Evolutionary conservation across 2,329 filamentous ascomycete species (phyloP), one percentile per base, ranked within the genome.

Genomic region (Phaeophleospora eucalypticola): DNA sequence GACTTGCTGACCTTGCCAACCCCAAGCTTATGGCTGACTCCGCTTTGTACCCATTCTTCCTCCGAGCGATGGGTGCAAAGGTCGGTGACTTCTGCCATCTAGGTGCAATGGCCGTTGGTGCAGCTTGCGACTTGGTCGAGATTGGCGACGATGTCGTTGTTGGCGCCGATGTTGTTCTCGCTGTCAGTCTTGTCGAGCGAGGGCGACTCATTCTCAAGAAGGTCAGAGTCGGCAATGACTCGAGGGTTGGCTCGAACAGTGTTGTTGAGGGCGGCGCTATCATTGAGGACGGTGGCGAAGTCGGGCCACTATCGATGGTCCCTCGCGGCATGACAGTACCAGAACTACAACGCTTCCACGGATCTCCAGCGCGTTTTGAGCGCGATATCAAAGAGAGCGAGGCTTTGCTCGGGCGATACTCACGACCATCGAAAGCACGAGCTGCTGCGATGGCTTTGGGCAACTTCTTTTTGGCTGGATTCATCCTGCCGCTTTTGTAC

Each of bases 131-230:
- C 43, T 49, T 59, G 1, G 46, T 59, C 4, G 54, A 58, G 24
- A 59, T 59, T 19, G 57, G 56, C 8, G 51, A 58, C 37, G 57
- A 59, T 38, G 57, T 59, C 6, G 47, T 58, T 9, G 20, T 59
- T 20, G 57, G 57, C 17, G 40, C 51, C 2, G 57, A 59, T 40
- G 53, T 57, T 9, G 44, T 46, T 6, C 37, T 59, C 0, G 48
- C 44, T 4, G 51, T 56, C 47, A 57, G 56, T 35, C 12, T 57
- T 4, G 47, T 59, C 2, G 57, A 59, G 19, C 35, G 57, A 43
- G 57, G 57, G 4, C 45, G 49, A 36, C 47, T 59, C 27, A 44
- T 59, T 24, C 47, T 59, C 12, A 58, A 56, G 48, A 57, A 51
- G 18, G 51, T 59, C n/a, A 34, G 41, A 3, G 56, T 59, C 24